Evolutionary conservation across 73 alveolate species (phyloP), one percentile per base, ranked within the genome.

Genomic region (Diophrys appendiculata): DNA sequence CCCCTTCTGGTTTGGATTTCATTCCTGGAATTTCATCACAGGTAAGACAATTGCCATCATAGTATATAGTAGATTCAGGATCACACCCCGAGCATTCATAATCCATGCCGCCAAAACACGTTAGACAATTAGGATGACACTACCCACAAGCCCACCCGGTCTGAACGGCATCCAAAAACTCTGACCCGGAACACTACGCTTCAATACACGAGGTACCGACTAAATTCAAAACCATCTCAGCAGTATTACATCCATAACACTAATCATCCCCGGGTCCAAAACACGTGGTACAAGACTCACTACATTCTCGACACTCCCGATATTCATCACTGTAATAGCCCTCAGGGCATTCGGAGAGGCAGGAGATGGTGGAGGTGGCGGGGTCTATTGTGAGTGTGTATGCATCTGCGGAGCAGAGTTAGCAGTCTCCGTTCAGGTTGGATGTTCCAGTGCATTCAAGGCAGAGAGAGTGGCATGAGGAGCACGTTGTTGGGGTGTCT

Each of bases 271-370:
- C 28, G 18, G 43, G 18, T 33, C 81, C 81, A 53, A 43, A 72
- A 1, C 81, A 72, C 52, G 35, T 52, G 2, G 52, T 72, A 52
- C 81, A 72, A 8, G 14, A 72, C n/a, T 60, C 69, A 33, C 28
- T 13, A 11, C 35, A 23, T 18, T 27, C 55, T 0, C 54, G 25
- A 52, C 53, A 72, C 26, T 65, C 60, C 5, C 18, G 5, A 11
- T 11, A 5, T 43, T 11, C 18, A 43, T 43, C 18, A 5, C 60
- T 18, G 18, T 43, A 43, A 43, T 43, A 43, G n/a, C 60, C 60
- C 5, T 43, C 60, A 11, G 60, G 60, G 18, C 60, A 43, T 5
- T 11, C 18, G n/a, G 60, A 43, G 18, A 11, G 18, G 18, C 60
- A 43, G 60, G 60, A 11, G 18, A 43, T n/a, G n/a, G n/a, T n/a